These are phyloP conservation scores for Naganishia randhawae DNA, from an alignment of 768 basidiomycete genomes.

Conservation along the genomic window DNA sequence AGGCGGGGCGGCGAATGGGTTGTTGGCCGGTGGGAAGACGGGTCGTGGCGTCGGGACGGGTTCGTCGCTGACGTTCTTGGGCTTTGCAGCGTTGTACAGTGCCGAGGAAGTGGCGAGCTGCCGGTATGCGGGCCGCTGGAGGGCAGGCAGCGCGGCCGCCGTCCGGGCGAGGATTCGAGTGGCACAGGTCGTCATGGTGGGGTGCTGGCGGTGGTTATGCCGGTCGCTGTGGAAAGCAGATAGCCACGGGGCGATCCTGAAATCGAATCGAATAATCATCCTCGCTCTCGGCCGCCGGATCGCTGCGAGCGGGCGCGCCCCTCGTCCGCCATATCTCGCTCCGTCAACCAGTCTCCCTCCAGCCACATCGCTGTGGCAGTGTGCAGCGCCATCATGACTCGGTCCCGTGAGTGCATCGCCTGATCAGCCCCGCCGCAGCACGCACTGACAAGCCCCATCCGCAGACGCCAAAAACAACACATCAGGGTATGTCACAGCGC, in stretches of 20 bases:
- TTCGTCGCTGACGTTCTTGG: conserved; percentile 18
- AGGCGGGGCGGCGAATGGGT: conserved; percentile 41
- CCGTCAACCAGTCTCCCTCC: not conserved
- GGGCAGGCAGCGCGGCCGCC: not conserved
- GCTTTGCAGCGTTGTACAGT: not conserved
- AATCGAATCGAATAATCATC: not conserved
- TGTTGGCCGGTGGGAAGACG: conserved; percentile 42
- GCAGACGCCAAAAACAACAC: conserved; percentile 32
- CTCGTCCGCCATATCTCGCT: not conserved
- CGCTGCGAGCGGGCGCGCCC: no score
- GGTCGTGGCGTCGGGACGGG: conserved; percentile 33
- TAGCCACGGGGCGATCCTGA: no score
- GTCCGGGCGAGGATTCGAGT: not conserved
- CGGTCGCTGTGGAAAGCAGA: no score
- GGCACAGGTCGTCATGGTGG: no score
- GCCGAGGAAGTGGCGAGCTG: conserved; percentile 1
- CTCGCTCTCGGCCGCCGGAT: no score
- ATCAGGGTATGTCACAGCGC: conserved; percentile 15
- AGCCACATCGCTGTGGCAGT: not conserved
- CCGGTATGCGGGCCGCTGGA: not conserved
- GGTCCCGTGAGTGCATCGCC: conserved; percentile 24
- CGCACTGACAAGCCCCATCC: conserved; percentile 24
- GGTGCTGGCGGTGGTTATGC: no score
- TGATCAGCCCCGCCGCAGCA: conserved; percentile 17
- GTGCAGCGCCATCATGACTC: conserved; percentile 10